A percentile compares a stretch with the other conserved stretches of the same genome.
These are phyloP conservation scores for Byssochlamys sp. DNA, from an alignment of 2,329 filamentous ascomycete genomes.

Conservation along the genomic window DNA sequence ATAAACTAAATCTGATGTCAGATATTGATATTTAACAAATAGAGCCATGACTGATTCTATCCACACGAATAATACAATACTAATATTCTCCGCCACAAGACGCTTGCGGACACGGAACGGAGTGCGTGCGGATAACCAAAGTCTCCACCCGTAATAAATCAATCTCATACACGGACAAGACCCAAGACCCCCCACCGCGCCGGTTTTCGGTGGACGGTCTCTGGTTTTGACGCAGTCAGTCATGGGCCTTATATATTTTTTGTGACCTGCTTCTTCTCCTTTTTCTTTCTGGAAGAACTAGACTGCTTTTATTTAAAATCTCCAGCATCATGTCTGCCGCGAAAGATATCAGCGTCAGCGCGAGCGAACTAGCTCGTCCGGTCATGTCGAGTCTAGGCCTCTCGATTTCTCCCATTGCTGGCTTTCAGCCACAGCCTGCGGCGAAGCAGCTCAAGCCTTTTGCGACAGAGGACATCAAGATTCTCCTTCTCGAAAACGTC, in stretches of 20 bases:
- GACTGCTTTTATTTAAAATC: background rate
- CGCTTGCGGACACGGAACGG: background rate
- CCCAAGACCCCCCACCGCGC: background rate
- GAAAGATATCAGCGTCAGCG: slow-evolving; percentile 25
- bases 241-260: background rate
- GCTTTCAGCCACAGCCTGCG: slow-evolving; percentile 62
- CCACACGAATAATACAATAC: no score
- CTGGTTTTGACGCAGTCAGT: background rate
- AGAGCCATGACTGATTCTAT: no score
- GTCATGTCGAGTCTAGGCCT: slow-evolving; percentile 55
- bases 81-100: background rate
- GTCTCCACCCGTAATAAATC: background rate
- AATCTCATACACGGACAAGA: background rate
- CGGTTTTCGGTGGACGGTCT: background rate
- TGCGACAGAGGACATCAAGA: slow-evolving; percentile 90
- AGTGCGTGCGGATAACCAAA: background rate
- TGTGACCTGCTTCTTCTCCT: background rate
- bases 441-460: slow-evolving; percentile 85
- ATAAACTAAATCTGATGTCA: no score
- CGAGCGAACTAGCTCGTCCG: slow-evolving; percentile 27
- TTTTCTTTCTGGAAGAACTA: background rate
- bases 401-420: slow-evolving; percentile 64
- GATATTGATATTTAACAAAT: background rate
- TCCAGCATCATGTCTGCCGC: slow-evolving; percentile 14
- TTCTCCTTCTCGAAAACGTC: slow-evolving; percentile 88